Conservation (phyloP, 1,284 basidiomycete genomes). For the Termitomyces sp. region DNA sequence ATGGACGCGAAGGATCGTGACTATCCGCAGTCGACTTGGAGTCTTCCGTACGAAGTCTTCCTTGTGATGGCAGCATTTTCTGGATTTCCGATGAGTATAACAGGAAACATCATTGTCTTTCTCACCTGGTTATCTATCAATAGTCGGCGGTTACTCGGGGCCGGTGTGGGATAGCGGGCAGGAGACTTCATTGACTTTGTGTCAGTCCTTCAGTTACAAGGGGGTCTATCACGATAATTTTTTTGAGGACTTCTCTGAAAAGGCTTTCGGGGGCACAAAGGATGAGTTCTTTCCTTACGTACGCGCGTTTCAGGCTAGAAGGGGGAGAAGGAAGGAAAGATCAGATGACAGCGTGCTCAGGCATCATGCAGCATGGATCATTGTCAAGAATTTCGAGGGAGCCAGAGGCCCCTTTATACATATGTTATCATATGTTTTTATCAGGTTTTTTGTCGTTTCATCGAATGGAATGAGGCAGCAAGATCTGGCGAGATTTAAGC, state of each 20-base stretch:
- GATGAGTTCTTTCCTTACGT: slow-evolving; percentile 1
- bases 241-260: neutral
- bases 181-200: slow-evolving; percentile 2
- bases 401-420: neutral
- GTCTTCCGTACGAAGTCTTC: slow-evolving; percentile 25
- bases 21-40: slow-evolving; percentile 15
- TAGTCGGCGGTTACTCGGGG: slow-evolving; percentile 18
- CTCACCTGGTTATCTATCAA: slow-evolving; percentile 18
- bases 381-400: neutral
- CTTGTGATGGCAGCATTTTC: slow-evolving; percentile 25
- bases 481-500: neutral
- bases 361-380: neutral
- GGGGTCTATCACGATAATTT: neutral
- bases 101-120: slow-evolving; percentile 18
- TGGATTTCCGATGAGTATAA: slow-evolving; percentile 22
- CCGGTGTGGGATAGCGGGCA: slow-evolving; percentile 24
- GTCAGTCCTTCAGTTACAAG: neutral
- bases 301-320: neutral
- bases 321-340: neutral
- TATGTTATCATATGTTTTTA: neutral
- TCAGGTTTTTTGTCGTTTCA: neutral
- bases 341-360: neutral
- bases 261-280: neutral
- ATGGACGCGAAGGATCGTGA: slow-evolving; percentile 20
- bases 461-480: neutral